Evolutionary conservation across 2,329 filamentous ascomycete genomes (phyloP).

Genomic region (Rhinocladiella mackenziei): DNA sequence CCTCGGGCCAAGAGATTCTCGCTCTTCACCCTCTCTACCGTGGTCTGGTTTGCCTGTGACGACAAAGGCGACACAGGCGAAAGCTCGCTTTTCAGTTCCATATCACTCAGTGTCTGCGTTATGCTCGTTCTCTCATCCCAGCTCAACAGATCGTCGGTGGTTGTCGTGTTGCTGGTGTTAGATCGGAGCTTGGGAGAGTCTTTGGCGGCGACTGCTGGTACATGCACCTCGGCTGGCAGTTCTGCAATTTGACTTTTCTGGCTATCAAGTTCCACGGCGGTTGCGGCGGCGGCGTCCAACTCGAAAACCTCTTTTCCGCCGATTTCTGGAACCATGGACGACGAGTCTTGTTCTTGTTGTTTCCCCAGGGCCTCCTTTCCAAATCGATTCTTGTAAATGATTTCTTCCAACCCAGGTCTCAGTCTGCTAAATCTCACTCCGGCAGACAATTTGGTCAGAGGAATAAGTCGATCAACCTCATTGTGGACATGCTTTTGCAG

Average conservation of each 20-base stretch:
- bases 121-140: conserved; percentile 8
- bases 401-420: conserved; percentile 23
- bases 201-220: background rate
- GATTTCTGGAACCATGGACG: conserved; percentile 8
- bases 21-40: conserved; percentile 16
- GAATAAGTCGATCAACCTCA: conserved; percentile 24
- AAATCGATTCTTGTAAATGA: conserved; percentile 29
- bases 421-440: conserved; percentile 22
- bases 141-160: conserved; percentile 13
- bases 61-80: background rate
- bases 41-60: background rate
- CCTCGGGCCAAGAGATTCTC: conserved; percentile 21
- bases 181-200: conserved; percentile 3
- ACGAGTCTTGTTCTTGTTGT: conserved; percentile 7
- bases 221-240: conserved; percentile 14
- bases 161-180: conserved; percentile 5
- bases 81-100: background rate
- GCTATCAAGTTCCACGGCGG: conserved; percentile 11
- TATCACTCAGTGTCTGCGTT: conserved; percentile 6
- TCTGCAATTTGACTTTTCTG: conserved; percentile 12
- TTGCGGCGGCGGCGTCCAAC: conserved; percentile 13
- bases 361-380: conserved; percentile 19
- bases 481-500: conserved; percentile 28
- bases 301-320: conserved; percentile 13
- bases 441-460: conserved; percentile 20